A percentile compares a stretch with the other conserved stretches of the same genome.
Conservation (phyloP, 352 stramenopile genomes). For the Albugo candida region DNA sequence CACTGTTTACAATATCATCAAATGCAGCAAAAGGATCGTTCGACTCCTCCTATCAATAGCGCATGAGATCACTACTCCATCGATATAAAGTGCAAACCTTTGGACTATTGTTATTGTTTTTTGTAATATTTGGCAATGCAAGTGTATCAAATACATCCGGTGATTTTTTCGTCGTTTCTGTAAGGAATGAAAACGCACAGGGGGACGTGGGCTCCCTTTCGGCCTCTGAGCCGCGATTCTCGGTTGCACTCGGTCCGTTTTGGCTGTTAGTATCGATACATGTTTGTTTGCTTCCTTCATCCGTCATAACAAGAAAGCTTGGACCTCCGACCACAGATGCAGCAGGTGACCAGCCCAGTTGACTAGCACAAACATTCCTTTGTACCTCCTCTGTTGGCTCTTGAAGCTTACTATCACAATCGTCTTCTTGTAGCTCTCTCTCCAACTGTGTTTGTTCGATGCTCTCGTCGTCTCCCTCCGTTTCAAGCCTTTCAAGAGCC, state of each 20-base stretch:
- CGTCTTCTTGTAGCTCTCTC: neutral
- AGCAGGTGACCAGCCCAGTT: no score
- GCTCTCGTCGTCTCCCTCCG: neutral
- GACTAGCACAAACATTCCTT: no score
- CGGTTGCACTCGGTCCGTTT: no score
- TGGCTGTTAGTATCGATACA: no score
- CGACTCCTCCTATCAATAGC: slow-evolving; percentile 3
- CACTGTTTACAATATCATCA: slow-evolving; percentile 25
- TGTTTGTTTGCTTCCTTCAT: no score
- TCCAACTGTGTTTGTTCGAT: neutral
- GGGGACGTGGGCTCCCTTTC: neutral
- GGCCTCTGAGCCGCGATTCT: no score
- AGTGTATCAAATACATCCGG: slow-evolving; percentile 39
- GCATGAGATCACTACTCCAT: neutral
- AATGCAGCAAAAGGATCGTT: slow-evolving; percentile 66
- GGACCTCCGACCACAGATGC: no score
- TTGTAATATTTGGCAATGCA: slow-evolving; percentile 16
- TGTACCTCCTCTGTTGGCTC: neutral
- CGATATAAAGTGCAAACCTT: neutral
- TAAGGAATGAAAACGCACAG: slow-evolving; percentile 39
- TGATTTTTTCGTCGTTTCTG: neutral
- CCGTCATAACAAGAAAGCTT: no score
- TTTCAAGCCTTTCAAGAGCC: neutral
- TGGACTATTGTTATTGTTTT: neutral
- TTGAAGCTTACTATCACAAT: neutral